Evolutionary conservation across 225 moss, liverwort and hornwort genomes (phyloP).

Genomic region (Lunularia cruciata): DNA sequence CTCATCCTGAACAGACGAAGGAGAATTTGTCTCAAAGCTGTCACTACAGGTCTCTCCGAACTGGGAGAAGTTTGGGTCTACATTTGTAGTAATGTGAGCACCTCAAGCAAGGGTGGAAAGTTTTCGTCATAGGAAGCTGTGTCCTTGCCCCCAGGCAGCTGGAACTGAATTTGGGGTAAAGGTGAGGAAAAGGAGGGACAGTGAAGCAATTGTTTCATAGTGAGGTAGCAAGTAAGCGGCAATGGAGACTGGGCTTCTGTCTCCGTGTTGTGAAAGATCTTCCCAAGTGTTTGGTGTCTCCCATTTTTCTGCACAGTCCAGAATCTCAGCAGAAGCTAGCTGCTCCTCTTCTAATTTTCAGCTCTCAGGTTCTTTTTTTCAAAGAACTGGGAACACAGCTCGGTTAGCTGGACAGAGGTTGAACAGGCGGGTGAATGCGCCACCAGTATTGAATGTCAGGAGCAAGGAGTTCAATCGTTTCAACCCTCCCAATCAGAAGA

Average conservation of each 20-base stretch:
- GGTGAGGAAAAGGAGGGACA: neutral
- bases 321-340: neutral
- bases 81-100: neutral
- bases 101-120: neutral
- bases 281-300: neutral
- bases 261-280: neutral
- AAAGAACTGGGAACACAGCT: neutral
- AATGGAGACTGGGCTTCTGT: conserved; percentile 17
- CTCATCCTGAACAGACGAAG: no score
- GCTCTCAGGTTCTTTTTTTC: neutral
- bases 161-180: neutral
- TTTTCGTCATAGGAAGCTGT: neutral
- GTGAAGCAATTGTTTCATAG: neutral
- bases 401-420: neutral
- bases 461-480: conserved; percentile 11
- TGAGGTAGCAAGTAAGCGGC: neutral
- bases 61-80: neutral
- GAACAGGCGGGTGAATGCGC: neutral
- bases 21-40: neutral
- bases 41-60: neutral
- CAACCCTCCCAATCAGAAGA: conserved; percentile 12
- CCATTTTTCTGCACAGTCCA: neutral
- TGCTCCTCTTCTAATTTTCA: conserved; percentile 6
- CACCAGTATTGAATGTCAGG: conserved; percentile 3
- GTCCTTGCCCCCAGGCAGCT: neutral